Percentiles rank a stretch among this genome's conserved stretches.
Evolutionary conservation across 192 early-diverging fungal species (phyloP).

Genomic region (Mortierella hygrophila): DNA sequence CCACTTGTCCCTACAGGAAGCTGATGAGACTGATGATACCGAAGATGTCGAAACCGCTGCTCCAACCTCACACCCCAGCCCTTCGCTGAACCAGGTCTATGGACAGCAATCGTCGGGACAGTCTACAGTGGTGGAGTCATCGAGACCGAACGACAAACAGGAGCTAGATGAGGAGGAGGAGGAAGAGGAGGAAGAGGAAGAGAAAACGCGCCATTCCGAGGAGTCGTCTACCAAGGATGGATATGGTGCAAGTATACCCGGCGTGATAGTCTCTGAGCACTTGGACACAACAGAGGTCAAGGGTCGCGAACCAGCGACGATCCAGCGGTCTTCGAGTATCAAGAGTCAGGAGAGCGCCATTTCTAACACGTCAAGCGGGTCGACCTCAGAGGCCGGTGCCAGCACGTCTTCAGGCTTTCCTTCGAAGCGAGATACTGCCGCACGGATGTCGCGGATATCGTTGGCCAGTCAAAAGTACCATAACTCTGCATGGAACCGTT

Average conservation of each 20-base stretch:
- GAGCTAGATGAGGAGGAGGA: slow-evolving; percentile 10
- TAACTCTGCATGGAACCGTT: slow-evolving; percentile 29
- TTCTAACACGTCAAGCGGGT: slow-evolving; percentile 5
- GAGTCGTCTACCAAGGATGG: neutral
- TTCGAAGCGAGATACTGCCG: slow-evolving; percentile 25
- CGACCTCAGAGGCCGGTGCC: neutral
- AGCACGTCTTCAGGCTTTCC: slow-evolving; percentile 1
- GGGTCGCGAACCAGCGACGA: neutral
- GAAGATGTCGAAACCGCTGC: slow-evolving; percentile 18
- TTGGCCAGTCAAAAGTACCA: slow-evolving; percentile 49
- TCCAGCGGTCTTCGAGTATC: neutral
- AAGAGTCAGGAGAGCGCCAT: neutral
- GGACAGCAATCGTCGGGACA: neutral
- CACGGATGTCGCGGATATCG: slow-evolving; percentile 48
- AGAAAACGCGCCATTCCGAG: neutral
- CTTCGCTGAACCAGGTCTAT: neutral
- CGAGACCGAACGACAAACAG: slow-evolving; percentile 11
- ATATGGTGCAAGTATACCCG: slow-evolving; percentile 22
- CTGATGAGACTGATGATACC: slow-evolving; percentile 33
- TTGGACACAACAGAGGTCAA: neutral
- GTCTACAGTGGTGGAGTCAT: neutral
- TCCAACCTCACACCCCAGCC: neutral
- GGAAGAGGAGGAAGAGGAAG: slow-evolving; percentile 32
- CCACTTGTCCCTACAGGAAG: slow-evolving; percentile 46
- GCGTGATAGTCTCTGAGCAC: slow-evolving; percentile 44